Evolutionary conservation across 148 eudicot species (phyloP).

Genomic region (Vaccinium myrtillus): DNA sequence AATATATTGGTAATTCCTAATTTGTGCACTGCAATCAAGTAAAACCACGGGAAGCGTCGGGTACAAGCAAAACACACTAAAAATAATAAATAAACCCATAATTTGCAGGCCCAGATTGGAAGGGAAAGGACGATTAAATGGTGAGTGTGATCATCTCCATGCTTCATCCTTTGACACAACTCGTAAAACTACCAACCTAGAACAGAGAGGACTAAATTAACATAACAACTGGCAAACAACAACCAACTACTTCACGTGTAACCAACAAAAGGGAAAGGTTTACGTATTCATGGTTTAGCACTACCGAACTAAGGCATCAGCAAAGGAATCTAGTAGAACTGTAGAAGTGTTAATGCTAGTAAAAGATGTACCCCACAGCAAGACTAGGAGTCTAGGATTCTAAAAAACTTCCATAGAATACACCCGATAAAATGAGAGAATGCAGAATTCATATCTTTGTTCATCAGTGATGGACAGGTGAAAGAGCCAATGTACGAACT

Average conservation of each 20-base stretch:
- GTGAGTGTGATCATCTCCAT: background rate
- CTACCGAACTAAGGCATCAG: background rate
- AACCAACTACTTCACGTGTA: background rate
- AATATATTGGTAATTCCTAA: background rate
- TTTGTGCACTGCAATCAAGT: background rate
- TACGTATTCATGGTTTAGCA: background rate
- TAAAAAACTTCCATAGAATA: background rate
- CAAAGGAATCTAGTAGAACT: background rate
- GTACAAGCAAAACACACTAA: background rate
- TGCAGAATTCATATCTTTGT: background rate
- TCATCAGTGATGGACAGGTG: background rate
- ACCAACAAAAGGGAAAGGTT: background rate
- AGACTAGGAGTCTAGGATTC: too few species aligned
- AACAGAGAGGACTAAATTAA: background rate
- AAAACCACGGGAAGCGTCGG: background rate
- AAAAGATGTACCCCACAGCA: too few species aligned
- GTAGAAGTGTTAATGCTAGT: background rate
- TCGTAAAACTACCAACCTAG: background rate
- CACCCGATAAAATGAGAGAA: constrained; percentile 5
- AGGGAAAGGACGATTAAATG: background rate
- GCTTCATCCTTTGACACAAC: background rate
- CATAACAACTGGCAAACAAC: background rate
- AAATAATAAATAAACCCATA: background rate
- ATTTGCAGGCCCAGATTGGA: too few species aligned
- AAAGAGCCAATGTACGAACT: background rate